Base-by-base conservation (phyloP, 257 asterid genomes). In the Solanum lycopersicoides region DNA sequence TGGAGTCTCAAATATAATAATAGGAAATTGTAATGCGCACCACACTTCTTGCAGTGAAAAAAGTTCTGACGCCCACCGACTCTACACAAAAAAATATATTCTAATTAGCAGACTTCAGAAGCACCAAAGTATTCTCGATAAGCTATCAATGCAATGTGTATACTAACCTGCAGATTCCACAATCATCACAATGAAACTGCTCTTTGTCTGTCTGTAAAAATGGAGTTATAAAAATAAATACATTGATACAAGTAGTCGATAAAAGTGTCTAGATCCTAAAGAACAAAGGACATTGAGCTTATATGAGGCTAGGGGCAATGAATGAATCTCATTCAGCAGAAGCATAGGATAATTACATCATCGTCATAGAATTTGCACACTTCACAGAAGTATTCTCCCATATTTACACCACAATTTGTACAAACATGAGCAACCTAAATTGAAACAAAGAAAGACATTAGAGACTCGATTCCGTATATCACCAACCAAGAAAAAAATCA, bases 361-460 rank as follows among this genome's bases (percentile, higher is more conserved):
- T 97, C 99, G 39, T 97, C 99, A 39, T 89, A 97, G 88, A 97
- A 97, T 89, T 91, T 96, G 98, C 99, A 97, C 88, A 93, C 86
- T 15, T 89, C 92, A 68, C 99, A 97, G 50, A 97, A 97, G 69
- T 97, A 97, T 84, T 97, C 99, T 83, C 99, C 99, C 99, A 97
- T 95, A 71, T 94, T 95, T 86, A 97, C 98, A 65, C 99, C 99
- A 15, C 99, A 97, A 44, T 97, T 97, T 39, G 96, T 91, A 87
- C 99, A 97, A 91, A 91, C 93, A 44, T 86, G 95, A 23, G 95
- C 94, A 88, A 95, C 98, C 99, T 97, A 91, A 56, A 90, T 32
- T 80, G 69, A 50, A 47, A 47, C 5, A 50, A n/a, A 50, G 69
- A 47, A 80, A 80, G 16, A 30, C 69, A 80, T 80, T 5, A 47